phyloP scores from a whole-genome alignment of 768 basidiomycete species.

The Kondoa subrosea region DNA sequence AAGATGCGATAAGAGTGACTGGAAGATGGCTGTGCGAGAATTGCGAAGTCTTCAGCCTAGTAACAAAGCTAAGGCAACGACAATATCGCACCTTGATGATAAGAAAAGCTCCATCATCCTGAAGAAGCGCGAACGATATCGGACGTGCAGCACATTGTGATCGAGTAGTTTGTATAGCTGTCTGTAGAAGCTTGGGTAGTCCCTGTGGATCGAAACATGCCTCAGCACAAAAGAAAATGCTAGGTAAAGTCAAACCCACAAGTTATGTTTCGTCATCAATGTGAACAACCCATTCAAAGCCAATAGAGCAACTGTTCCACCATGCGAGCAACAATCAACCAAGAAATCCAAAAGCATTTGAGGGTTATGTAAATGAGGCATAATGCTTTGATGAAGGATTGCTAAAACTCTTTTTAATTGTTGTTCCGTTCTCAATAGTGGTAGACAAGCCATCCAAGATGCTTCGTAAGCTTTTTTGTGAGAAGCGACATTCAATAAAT shows the following conservation, averaged over 20 bases:
- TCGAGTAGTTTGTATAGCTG: conserved; percentile 80
- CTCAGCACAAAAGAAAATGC: not conserved
- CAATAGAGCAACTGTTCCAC: conserved; percentile 70
- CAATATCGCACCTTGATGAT: conserved; percentile 52
- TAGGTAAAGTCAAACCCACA: conserved; percentile 42
- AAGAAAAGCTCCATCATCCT: conserved; percentile 78
- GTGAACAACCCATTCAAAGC: conserved; percentile 81
- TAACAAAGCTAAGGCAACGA: not conserved
- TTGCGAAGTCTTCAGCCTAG: not conserved
- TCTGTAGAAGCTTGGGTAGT: conserved; percentile 89
- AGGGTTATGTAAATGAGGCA: conserved; percentile 65
- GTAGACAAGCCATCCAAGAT: conserved; percentile 57
- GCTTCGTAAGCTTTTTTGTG: conserved; percentile 67
- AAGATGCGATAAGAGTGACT: conserved; percentile 77
- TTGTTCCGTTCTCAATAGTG: conserved; percentile 29
- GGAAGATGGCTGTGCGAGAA: conserved; percentile 60
- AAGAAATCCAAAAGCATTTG: conserved; percentile 85
- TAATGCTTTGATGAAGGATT: conserved; percentile 62
- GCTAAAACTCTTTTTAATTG: conserved; percentile 47
- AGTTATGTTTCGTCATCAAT: conserved; percentile 78
- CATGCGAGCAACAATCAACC: conserved; percentile 61
- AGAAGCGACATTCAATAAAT: conserved; percentile 41
- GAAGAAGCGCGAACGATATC: conserved; percentile 88
- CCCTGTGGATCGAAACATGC: conserved; percentile 39
- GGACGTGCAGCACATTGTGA: conserved; percentile 70